phyloP scores from a whole-genome alignment of 2,329 filamentous ascomycete species.

The Fusarium falciforme region DNA sequence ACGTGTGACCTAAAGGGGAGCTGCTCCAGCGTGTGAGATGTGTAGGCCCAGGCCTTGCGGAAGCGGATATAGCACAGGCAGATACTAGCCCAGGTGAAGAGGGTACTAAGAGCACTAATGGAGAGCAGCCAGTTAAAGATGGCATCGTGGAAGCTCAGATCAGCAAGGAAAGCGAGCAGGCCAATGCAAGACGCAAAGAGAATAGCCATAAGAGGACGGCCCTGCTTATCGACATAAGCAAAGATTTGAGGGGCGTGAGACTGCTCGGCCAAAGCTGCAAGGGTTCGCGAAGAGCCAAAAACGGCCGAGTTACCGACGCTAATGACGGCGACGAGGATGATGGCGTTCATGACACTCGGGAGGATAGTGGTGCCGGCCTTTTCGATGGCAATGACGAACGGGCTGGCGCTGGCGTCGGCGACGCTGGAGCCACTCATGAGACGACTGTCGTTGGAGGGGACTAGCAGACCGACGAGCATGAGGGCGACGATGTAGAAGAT shows the following conservation, averaged over 20 bases:
- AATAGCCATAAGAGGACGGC: constrained; percentile 84
- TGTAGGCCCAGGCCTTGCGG: constrained; percentile 77
- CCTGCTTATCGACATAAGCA: constrained; percentile 83
- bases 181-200: constrained; percentile 74
- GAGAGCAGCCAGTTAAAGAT: constrained; percentile 86
- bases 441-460: constrained; percentile 75
- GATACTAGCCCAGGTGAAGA: constrained; percentile 87
- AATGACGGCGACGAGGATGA: constrained; percentile 90
- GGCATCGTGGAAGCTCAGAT: constrained; percentile 65
- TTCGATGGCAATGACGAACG: constrained; percentile 92
- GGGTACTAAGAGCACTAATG: constrained; percentile 76
- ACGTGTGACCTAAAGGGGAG: constrained; percentile 84
- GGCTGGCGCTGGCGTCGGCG: constrained; percentile 79
- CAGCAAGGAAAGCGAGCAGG: constrained; percentile 81
- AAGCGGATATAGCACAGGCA: constrained; percentile 92
- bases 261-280: constrained; percentile 90
- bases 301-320: constrained; percentile 93
- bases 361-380: constrained; percentile 84
- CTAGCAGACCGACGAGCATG: constrained; percentile 82
- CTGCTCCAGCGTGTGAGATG: constrained; percentile 76
- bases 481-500: constrained; percentile 93
- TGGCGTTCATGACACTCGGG: constrained; percentile 91
- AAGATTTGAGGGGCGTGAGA: constrained; percentile 82
- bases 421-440: constrained; percentile 68
- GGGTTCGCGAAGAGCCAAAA: constrained; percentile 89